Base-by-base conservation (phyloP, 345 rosid genomes). In the Camelina sativa region DNA sequence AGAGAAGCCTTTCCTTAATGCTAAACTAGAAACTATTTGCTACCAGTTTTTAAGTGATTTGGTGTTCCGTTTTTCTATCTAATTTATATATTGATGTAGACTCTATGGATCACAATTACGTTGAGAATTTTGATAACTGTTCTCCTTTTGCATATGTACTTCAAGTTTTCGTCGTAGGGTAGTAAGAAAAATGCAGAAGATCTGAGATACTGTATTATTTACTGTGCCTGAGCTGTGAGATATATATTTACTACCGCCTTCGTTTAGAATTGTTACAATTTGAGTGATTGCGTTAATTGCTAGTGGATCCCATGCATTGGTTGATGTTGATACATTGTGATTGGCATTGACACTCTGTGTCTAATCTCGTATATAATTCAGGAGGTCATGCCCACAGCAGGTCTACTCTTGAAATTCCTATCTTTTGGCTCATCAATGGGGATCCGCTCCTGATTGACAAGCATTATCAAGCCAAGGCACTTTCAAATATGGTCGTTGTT, bases 391-490 rank as follows among this genome's bases (percentile, higher is more conserved):
- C 99, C 73, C 87, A 88, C 69, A 82, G 92, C 81, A 88, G 93
- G 80, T 89, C 98, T 34, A 92, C 86, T n/a, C 87, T 95, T 78
- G 99, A 95, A 85, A 86, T 95, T 81, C 99, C 99, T 34, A 86
- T 92, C 71, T 92, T 95, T 79, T 95, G 99, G 99, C 91, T 92
- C 85, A 86, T 95, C 80, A 83, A 80, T 78, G 87, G 85, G 2
- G 98, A 95, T 62, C 89, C 98, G 17, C 81, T 95, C 63, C 71
- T 95, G 72, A 86, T 95, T 76, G 99, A 95, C 85, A 92, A 87
- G 82, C 94, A 92, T 82, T 89, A 95, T 81, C 98, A 89, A 81
- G 92, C 99, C 65, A 95, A 86, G 79, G 93, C 99, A 10, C 98
- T 95, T 75, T 86, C 93, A 28, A 90, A 95, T 78, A 95, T 95